Evolutionary conservation across 352 stramenopile genomes (phyloP), one percentile per base, ranked within the genome.

Genomic region (Globisporangium megalacanthum): DNA sequence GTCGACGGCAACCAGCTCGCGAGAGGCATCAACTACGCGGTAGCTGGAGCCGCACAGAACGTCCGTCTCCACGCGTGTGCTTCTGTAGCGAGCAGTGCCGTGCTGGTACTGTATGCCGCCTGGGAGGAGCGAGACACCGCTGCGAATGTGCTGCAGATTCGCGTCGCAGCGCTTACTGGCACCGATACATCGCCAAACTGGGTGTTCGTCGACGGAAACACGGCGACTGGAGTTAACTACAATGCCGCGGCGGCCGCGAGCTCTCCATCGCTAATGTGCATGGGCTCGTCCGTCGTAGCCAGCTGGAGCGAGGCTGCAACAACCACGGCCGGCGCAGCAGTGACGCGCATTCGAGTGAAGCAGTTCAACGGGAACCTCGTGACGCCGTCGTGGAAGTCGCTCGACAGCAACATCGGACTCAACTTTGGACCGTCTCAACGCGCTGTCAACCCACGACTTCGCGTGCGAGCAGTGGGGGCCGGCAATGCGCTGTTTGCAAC

Each of bases 151-250:
- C 49, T 68, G 8, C 72, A 83, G 46, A 75, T 92, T 50, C 79
- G 79, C 1, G 79, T 89, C 0, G 73, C 75, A 37, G 65, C 72
- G 15, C 61, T 79, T 56, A 75, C 56, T 4, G 75, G 75, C 0
- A 75, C 66, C 0, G 70, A 84, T 49, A 52, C 33, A 4, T 35
- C 61, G 9, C 74, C 77, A 14, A 49, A 31, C 8, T 92, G 79
- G 77, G 58, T 54, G 8, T 86, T 80, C 44, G 64, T 85, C 11
- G 77, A 89, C 49, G 79, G 78, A 0, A 83, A 77, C 29, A 53
- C 47, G 10, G 66, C 56, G 15, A 69, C 47, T 10, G 75, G 79
- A 10, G 48, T 87, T 17, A 88, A 89, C 47, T 44, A 64, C 17
- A 60, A 84, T 41, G 36, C 33, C 6, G 55, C 62, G 6, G 69